These are phyloP conservation scores for Xylaria hypoxylon DNA, from an alignment of 2,329 filamentous ascomycete genomes.

Conservation along the genomic window DNA sequence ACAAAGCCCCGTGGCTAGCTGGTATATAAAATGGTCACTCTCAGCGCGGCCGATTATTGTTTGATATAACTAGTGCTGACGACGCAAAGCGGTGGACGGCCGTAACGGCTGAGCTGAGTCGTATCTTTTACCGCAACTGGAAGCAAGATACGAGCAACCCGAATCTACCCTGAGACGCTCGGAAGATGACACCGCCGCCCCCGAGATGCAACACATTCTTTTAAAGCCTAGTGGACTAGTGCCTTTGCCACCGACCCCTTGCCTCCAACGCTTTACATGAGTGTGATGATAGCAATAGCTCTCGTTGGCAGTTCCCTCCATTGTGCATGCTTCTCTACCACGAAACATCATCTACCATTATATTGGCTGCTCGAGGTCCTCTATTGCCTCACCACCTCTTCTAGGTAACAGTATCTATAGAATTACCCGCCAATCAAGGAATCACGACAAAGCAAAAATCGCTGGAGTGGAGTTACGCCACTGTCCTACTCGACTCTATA, in stretches of 20 bases:
- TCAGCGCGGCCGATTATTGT: not conserved
- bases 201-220: not conserved
- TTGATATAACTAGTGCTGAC: not conserved
- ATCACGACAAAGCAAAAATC: not conserved
- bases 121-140: not conserved
- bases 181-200: no score
- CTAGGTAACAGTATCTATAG: no score
- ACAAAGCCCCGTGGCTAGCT: not conserved
- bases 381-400: not conserved
- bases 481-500: not conserved
- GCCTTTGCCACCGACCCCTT: not conserved
- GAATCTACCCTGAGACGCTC: not conserved
- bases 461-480: not conserved
- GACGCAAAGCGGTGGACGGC: not conserved
- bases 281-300: not conserved
- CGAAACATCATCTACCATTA: not conserved
- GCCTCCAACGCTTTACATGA: not conserved
- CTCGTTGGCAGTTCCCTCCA: not conserved
- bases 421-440: not conserved
- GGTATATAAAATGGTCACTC: not conserved
- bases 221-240: not conserved
- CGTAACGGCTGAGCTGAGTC: not conserved
- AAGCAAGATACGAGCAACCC: not conserved
- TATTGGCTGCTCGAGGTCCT: not conserved
- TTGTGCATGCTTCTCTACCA: not conserved